Percentiles rank a stretch among this genome's conserved stretches.
phyloP scores from a whole-genome alignment of 352 stramenopile genomes.

The Pythium vanterpoolii region DNA sequence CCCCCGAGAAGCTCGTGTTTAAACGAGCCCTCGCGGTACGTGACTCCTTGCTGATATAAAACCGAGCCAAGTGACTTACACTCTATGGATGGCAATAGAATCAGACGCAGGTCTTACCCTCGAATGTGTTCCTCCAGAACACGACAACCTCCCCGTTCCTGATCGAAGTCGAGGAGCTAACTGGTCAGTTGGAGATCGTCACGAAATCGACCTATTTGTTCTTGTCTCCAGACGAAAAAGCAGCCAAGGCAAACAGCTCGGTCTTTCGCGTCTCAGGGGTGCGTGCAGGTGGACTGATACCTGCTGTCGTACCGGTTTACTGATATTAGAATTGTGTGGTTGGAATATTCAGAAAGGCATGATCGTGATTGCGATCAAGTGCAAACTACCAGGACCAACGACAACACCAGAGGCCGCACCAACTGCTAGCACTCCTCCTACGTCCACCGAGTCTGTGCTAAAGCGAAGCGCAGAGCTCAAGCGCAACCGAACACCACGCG shows the following conservation, averaged over 20 bases:
- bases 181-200: slow-evolving; percentile 56
- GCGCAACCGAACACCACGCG: slow-evolving; percentile 11
- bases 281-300: slow-evolving; percentile 7
- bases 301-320: background rate
- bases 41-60: background rate
- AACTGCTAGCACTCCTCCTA: background rate
- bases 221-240: slow-evolving; percentile 9
- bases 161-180: slow-evolving; percentile 58
- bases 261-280: slow-evolving; percentile 59
- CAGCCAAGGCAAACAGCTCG: background rate
- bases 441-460: background rate
- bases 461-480: slow-evolving; percentile 8
- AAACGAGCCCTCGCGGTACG: slow-evolving; percentile 40
- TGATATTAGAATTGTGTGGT: background rate
- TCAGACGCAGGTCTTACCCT: slow-evolving; percentile 37
- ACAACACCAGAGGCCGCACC: background rate
- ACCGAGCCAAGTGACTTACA: background rate
- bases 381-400: slow-evolving; percentile 20
- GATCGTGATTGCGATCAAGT: slow-evolving; percentile 73
- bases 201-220: slow-evolving; percentile 24
- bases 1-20: slow-evolving; percentile 58
- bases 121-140: slow-evolving; percentile 82
- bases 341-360: slow-evolving; percentile 51
- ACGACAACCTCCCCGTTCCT: slow-evolving; percentile 49
- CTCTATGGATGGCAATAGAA: slow-evolving; percentile 20